These are phyloP conservation scores for Saitozyma sp. DNA, from an alignment of 768 basidiomycete genomes.

Conservation along the genomic window DNA sequence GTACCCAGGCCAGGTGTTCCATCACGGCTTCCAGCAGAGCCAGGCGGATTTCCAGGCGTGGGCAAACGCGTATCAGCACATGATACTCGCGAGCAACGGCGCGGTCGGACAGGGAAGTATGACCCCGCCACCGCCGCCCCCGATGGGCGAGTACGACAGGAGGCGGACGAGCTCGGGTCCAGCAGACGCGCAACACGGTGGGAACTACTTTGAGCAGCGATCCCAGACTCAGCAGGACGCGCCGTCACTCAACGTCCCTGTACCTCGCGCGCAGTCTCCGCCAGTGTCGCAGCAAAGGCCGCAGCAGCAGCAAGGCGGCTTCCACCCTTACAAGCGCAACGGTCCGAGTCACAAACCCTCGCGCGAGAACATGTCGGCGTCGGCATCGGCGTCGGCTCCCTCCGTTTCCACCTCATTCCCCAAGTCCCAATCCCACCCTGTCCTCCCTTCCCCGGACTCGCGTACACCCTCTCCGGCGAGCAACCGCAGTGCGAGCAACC, in stretches of 20 bases:
- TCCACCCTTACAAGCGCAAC: constrained; percentile 42
- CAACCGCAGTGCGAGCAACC: no score
- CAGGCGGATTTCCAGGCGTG: constrained; percentile 46
- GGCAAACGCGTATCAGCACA: constrained; percentile 46
- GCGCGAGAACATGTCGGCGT: constrained; percentile 25
- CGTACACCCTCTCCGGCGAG: not conserved
- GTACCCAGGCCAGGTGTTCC: constrained; percentile 30
- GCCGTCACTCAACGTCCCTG: constrained; percentile 1
- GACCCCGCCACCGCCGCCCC: constrained; percentile 9
- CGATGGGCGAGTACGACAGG: constrained; percentile 13
- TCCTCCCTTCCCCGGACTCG: not conserved
- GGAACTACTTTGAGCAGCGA: no score
- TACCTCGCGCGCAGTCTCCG: constrained; percentile 2
- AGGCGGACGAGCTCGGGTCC: constrained; percentile 29
- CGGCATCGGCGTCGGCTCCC: constrained; percentile 10
- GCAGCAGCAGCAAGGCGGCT: constrained; percentile 21
- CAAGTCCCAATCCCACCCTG: constrained; percentile 10
- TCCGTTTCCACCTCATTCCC: constrained; percentile 7
- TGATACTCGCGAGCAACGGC: constrained; percentile 30
- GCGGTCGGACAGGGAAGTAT: constrained; percentile 14
- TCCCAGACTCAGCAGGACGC: no score
- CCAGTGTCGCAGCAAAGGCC: constrained; percentile 10
- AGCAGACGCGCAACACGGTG: not conserved
- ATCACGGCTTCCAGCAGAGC: constrained; percentile 38
- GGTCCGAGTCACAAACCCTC: constrained; percentile 29